These are phyloP conservation scores for Trichophyton rubrum DNA, from an alignment of 2,329 filamentous ascomycete species.

Conservation along the genomic window DNA sequence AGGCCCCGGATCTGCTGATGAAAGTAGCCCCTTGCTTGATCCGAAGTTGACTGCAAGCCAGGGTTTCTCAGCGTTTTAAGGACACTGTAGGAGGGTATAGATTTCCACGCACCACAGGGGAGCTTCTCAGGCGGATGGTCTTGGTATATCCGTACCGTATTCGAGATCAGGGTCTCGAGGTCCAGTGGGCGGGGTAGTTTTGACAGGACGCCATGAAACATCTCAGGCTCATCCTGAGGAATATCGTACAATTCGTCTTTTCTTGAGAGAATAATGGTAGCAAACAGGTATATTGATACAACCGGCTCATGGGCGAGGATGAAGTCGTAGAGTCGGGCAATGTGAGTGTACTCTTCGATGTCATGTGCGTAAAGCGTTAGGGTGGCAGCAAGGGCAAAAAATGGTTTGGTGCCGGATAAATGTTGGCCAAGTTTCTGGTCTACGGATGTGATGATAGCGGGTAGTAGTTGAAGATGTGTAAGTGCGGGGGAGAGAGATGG, in stretches of 20 bases:
- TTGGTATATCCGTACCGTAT: conserved; percentile 52
- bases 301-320: conserved; percentile 77
- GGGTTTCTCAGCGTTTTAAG: conserved; percentile 64
- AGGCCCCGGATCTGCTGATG: conserved; percentile 60
- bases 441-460: conserved; percentile 60
- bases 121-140: conserved; percentile 60
- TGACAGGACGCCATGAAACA: conserved; percentile 77
- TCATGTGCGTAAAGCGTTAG: conserved; percentile 96
- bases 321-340: conserved; percentile 84
- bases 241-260: conserved; percentile 75
- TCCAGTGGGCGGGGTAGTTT: conserved; percentile 74
- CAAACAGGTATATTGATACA: conserved; percentile 83
- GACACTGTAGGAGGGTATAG: conserved; percentile 62
- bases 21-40: conserved; percentile 57
- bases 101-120: conserved; percentile 51
- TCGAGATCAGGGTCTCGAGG: conserved; percentile 61
- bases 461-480: conserved; percentile 74
- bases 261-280: conserved; percentile 70
- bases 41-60: conserved; percentile 45
- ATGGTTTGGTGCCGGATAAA: conserved; percentile 67
- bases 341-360: conserved; percentile 77
- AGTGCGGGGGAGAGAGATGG: conserved; percentile 71
- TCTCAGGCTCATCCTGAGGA: conserved; percentile 72
- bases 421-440: conserved; percentile 63
- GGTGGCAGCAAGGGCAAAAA: conserved; percentile 85